A percentile compares a stretch with the other conserved stretches of the same genome.
phyloP scores from a whole-genome alignment of 257 asterid genomes.

The Solanum virginianum region DNA sequence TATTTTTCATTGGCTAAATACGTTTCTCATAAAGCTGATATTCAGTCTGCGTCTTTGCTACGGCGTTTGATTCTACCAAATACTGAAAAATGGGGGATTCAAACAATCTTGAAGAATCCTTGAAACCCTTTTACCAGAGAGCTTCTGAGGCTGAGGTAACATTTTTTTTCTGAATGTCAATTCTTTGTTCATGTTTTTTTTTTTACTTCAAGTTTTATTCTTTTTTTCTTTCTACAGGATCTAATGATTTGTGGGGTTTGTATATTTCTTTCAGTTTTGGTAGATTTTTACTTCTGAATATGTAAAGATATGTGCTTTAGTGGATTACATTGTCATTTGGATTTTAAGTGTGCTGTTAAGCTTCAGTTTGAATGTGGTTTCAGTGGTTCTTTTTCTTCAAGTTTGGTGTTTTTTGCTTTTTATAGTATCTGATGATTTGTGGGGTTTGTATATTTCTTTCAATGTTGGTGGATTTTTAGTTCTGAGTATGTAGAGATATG shows the following conservation, averaged over 20 bases:
- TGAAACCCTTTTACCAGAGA: conserved; percentile 62
- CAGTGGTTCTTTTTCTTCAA: not conserved
- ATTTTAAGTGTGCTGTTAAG: not conserved
- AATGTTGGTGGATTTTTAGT: too few relatives aligned
- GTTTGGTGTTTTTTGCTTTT: not conserved
- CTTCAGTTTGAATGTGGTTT: not conserved
- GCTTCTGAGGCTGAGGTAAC: conserved; percentile 74
- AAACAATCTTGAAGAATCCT: conserved; percentile 27
- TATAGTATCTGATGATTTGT: not conserved
- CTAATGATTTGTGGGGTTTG: not conserved
- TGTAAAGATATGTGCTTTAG: not conserved
- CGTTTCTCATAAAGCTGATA: not conserved
- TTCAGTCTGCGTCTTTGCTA: not conserved
- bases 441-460: not conserved
- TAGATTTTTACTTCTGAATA: not conserved
- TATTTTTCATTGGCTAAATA: not conserved
- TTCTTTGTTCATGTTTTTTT: not conserved
- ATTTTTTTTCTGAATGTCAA: not conserved
- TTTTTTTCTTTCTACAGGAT: not conserved
- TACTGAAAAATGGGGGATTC: conserved; percentile 16
- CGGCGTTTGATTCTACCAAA: not conserved
- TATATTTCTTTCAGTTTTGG: not conserved
- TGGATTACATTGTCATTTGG: not conserved
- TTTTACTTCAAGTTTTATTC: not conserved
- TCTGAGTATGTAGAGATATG: too few relatives aligned